A percentile compares a stretch with the other conserved stretches of the same genome.
These are phyloP conservation scores for Chaetomium fimeti DNA, from an alignment of 495 filamentous ascomycete species.

Conservation along the genomic window DNA sequence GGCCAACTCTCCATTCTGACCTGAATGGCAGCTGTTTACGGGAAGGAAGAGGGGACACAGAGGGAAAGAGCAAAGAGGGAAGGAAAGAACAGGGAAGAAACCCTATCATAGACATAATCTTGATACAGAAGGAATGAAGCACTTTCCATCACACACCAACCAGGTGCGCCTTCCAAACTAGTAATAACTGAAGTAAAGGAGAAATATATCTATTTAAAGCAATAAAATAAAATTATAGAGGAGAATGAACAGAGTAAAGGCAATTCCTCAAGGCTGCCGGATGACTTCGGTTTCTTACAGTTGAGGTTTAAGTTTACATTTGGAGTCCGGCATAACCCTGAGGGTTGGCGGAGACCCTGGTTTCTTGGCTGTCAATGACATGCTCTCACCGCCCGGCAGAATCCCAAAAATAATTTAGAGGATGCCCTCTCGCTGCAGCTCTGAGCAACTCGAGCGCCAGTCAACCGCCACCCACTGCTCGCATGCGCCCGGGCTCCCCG, in stretches of 20 bases:
- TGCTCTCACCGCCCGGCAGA: constrained; percentile 28
- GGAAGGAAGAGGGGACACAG: not conserved
- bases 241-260: not conserved
- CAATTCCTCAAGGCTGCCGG: not conserved
- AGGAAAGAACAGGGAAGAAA: too few species aligned
- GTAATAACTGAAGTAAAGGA: not conserved
- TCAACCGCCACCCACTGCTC: constrained; percentile 5
- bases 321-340: not conserved
- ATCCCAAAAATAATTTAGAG: constrained; percentile 20
- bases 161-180: not conserved
- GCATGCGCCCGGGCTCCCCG: constrained; percentile 18
- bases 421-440: not conserved
- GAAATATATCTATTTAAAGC: too few species aligned
- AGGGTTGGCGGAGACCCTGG: not conserved
- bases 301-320: too few species aligned
- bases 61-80: not conserved
- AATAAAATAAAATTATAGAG: not conserved
- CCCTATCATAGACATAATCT: not conserved
- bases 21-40: not conserved
- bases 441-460: not conserved
- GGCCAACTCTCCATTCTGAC: not conserved
- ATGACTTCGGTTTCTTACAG: not conserved
- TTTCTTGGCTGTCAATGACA: not conserved
- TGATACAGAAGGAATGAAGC: not conserved
- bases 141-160: not conserved